These are phyloP conservation scores for Lichtheimia hyalospora DNA, from an alignment of 371 early-diverging fungal genomes.

Conservation along the genomic window DNA sequence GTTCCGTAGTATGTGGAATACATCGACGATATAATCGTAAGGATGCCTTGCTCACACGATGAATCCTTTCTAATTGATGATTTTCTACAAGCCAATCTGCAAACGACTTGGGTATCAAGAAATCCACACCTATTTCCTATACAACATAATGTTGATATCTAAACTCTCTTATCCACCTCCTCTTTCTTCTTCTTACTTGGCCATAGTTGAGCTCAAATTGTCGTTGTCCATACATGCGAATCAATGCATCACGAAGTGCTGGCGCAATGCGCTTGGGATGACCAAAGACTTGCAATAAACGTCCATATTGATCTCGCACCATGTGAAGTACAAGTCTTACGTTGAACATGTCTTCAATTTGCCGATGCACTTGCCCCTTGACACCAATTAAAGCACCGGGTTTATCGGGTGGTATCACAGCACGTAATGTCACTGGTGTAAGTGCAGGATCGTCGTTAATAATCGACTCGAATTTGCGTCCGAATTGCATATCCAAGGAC, in stretches of 20 bases:
- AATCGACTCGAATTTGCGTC: slow-evolving; percentile 3
- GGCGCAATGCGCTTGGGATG: slow-evolving; percentile 4
- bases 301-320: slow-evolving; percentile 11
- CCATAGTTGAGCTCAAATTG: slow-evolving; percentile 3
- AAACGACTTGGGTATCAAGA: slow-evolving; percentile 12
- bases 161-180: too few relatives aligned
- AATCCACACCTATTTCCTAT: slow-evolving; percentile 12
- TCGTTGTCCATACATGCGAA: slow-evolving; percentile 16
- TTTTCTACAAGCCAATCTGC: slow-evolving; percentile 3
- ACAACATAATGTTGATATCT: too few relatives aligned
- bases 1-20: slow-evolving; percentile 22
- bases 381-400: slow-evolving; percentile 15
- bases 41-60: slow-evolving; percentile 6
- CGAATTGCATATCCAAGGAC: slow-evolving; percentile 2
- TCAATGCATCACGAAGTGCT: slow-evolving; percentile 13
- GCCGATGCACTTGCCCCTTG: slow-evolving; percentile 6
- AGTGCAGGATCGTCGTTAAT: neutral
- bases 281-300: slow-evolving; percentile 16
- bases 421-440: slow-evolving; percentile 20
- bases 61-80: slow-evolving; percentile 12
- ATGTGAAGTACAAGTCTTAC: slow-evolving; percentile 12
- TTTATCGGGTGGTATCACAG: slow-evolving; percentile 8
- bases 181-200: slow-evolving; percentile 8
- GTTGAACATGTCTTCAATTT: slow-evolving; percentile 14
- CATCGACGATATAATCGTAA: slow-evolving; percentile 11